phyloP scores from a whole-genome alignment of 163 green algal genomes.

The Scenedesmus sp. region DNA sequence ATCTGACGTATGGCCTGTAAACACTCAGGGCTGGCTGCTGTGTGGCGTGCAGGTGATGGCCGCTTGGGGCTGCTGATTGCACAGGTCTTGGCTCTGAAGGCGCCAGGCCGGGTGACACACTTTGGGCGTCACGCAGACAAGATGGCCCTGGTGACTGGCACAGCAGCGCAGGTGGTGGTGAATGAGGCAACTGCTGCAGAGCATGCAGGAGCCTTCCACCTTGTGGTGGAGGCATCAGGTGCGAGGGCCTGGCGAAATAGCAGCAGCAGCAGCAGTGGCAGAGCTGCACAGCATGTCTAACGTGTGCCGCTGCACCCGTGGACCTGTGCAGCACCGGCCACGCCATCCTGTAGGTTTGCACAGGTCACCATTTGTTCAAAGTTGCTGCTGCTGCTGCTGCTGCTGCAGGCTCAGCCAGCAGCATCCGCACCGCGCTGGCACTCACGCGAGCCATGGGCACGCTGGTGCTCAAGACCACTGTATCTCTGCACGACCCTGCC shows the following conservation, averaged over 20 bases:
- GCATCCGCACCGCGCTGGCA: slow-evolving; percentile 63
- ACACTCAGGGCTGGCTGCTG: not conserved
- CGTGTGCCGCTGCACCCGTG: too few species aligned
- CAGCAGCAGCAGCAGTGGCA: not conserved
- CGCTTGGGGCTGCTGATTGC: slow-evolving; percentile 50
- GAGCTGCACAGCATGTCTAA: not conserved
- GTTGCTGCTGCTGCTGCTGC: slow-evolving; percentile 21
- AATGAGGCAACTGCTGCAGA: not conserved
- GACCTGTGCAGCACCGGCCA: too few species aligned
- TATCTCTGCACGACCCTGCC: slow-evolving; percentile 50
- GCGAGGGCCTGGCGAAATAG: not conserved
- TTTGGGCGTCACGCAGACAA: slow-evolving; percentile 74
- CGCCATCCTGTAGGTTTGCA: too few species aligned
- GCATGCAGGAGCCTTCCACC: slow-evolving; percentile 58
- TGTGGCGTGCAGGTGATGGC: slow-evolving; percentile 51
- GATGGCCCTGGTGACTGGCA: slow-evolving; percentile 67
- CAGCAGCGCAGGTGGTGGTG: slow-evolving; percentile 34
- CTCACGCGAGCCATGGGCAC: slow-evolving; percentile 68
- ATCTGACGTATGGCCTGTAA: not conserved
- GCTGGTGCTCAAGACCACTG: slow-evolving; percentile 78
- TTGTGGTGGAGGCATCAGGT: slow-evolving; percentile 73
- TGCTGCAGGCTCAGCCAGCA: slow-evolving; percentile 56
- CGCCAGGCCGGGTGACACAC: slow-evolving; percentile 54
- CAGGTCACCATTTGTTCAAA: not conserved
- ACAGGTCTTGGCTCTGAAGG: slow-evolving; percentile 19